Conservation (phyloP, 2,329 filamentous ascomycete species). For the Colletotrichum siamense region DNA sequence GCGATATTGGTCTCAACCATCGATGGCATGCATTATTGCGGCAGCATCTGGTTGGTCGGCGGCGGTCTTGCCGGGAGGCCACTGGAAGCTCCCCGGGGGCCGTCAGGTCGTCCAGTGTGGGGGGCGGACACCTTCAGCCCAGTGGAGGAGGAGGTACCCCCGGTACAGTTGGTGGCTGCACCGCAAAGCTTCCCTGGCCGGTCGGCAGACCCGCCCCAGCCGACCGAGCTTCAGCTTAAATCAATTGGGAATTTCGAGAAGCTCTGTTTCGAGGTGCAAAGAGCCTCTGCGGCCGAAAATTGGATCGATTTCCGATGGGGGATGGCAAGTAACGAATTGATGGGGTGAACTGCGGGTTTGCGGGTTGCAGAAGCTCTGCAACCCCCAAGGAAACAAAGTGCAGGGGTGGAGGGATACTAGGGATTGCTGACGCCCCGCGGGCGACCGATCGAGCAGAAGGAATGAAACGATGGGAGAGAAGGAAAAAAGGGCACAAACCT, state of each 20-base stretch:
- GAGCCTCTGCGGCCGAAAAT: not conserved
- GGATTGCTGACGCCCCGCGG: not conserved
- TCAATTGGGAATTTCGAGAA: constrained; percentile 21
- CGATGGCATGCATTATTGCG: not conserved
- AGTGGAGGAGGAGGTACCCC: not conserved
- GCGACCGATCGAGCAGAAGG: not conserved
- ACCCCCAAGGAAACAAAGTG: not conserved
- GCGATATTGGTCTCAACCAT: not conserved
- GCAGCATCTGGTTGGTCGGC: not conserved
- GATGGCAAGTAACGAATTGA: constrained; percentile 4
- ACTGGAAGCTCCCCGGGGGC: not conserved
- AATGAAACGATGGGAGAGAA: constrained; percentile 25
- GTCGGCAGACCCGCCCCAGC: not conserved
- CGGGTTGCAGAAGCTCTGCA: constrained; percentile 12
- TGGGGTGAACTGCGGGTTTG: not conserved
- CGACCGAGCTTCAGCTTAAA: constrained; percentile 5
- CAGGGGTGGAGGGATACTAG: not conserved
- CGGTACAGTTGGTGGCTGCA: not conserved
- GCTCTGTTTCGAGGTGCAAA: constrained; percentile 4
- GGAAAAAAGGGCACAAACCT: constrained; percentile 63
- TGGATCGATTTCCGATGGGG: constrained; percentile 1
- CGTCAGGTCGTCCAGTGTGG: not conserved
- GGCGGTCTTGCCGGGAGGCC: not conserved
- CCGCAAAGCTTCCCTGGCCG: not conserved
- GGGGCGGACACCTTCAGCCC: not conserved